Evolutionary conservation across 1,284 basidiomycete species (phyloP), one percentile per base, ranked within the genome.

Genomic region (Bondarzewia mesenterica): DNA sequence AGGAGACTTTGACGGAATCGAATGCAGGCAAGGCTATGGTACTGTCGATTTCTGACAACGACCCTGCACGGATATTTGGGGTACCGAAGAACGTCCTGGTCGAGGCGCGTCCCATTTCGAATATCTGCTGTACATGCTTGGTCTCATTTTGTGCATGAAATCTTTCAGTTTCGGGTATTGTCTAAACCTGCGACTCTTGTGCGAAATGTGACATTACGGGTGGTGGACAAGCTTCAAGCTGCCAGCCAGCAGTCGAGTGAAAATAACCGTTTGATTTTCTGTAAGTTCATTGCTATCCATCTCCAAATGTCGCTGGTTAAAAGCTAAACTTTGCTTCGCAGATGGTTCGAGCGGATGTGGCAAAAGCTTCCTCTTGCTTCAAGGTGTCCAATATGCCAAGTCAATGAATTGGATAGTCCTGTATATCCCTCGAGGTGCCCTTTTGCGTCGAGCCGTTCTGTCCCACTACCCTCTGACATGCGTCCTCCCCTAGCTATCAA

Each of bases 311-410:
- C 27, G 18, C 42, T 38, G n/a, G n/a, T n/a, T 47, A 27, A 22
- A 51, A 41, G 57, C 38, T 58, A 22, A 50, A 25, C 23, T 26
- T 22, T 23, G 6, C 29, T 12, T 41, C 23, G 7, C 51, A 91
- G 89, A 80, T 52, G 94, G 93, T n/a, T 63, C 73, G 2, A 54
- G 75, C 6, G 94, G 93, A 2, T 80, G 77, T 48, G 94, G 94
- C 22, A 97, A 97, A 69, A 90, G 85, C 49, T 82, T 79, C 53
- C 66, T 92, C 18, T 69, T 97, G 20, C 67, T 95, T 2, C 94
- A 98, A 63, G 75, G 84, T 0, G 80, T 90, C 0, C 75, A 88
- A 26, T 85, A 93, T 54, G 85, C 84, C 14, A 60, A 79, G 20
- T 71, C 78, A 12, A 77, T 79, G 23, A 77, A 78, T 14, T 96